Conservation (phyloP, 2,329 filamentous ascomycete genomes). For the Cytospora schulzeri region DNA sequence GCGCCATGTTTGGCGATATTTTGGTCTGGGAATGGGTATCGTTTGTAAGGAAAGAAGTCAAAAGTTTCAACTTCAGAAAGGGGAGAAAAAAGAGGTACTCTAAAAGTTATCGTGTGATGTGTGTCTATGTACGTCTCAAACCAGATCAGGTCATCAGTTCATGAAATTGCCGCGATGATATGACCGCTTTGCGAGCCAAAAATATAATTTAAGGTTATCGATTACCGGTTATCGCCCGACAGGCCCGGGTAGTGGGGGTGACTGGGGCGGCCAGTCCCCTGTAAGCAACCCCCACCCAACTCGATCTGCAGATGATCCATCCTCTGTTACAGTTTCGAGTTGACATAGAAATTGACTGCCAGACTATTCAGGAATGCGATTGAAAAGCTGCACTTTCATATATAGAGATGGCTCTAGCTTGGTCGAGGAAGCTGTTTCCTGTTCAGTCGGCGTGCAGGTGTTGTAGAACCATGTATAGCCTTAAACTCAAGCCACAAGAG, state of each 20-base stretch:
- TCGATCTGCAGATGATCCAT: not conserved
- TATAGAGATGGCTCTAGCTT: not conserved
- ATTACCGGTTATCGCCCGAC: constrained; percentile 16
- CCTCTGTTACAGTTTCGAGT: not conserved
- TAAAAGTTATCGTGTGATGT: constrained; percentile 22
- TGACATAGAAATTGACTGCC: not conserved
- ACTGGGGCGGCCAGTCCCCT: too few relatives aligned
- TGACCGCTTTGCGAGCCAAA: constrained; percentile 27
- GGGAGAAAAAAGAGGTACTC: not conserved
- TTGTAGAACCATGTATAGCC: not conserved
- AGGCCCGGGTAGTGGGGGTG: not conserved
- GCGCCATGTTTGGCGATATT: constrained; percentile 52
- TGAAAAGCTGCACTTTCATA: not conserved
- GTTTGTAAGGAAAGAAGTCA: too few relatives aligned
- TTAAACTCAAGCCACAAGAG: not conserved
- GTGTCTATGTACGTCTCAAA: not conserved
- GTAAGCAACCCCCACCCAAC: too few relatives aligned
- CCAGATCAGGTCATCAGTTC: constrained; percentile 13
- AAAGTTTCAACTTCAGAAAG: too few relatives aligned
- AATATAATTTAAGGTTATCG: constrained; percentile 27
- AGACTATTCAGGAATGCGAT: not conserved
- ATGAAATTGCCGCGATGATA: constrained; percentile 25
- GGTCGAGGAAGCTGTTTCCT: not conserved
- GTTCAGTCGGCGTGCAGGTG: not conserved
- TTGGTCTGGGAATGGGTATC: too few relatives aligned